These are phyloP conservation scores for Colletotrichum tofieldiae DNA, from an alignment of 2,329 filamentous ascomycete species.

Conservation along the genomic window DNA sequence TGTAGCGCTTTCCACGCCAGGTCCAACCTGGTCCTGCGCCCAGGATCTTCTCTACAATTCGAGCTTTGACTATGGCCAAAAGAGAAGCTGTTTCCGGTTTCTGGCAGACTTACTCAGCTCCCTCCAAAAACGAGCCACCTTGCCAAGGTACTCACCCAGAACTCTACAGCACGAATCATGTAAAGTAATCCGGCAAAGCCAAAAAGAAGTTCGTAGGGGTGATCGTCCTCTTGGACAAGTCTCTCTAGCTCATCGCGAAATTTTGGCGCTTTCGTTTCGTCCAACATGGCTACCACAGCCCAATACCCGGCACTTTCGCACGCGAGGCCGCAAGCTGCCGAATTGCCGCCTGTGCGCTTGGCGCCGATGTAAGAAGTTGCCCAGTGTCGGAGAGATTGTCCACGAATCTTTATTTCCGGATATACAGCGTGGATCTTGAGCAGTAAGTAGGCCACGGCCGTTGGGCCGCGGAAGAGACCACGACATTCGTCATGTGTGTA, in stretches of 20 bases:
- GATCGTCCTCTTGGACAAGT: conserved; percentile 53
- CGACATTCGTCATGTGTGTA: conserved; percentile 55
- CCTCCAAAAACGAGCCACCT: conserved; percentile 56
- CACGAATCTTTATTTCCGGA: conserved; percentile 60
- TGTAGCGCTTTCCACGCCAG: conserved; percentile 74
- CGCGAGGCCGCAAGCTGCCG: conserved; percentile 63
- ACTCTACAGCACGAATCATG: conserved; percentile 74
- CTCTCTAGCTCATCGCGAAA: conserved; percentile 45
- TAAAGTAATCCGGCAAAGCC: conserved; percentile 79
- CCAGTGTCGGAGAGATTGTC: conserved; percentile 61
- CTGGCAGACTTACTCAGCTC: conserved; percentile 68
- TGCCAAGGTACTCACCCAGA: conserved; percentile 67
- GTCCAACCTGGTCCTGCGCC: conserved; percentile 67
- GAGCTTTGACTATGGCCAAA: conserved; percentile 52
- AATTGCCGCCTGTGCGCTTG: conserved; percentile 54
- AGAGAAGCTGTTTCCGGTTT: conserved; percentile 68
- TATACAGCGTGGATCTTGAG: conserved; percentile 61
- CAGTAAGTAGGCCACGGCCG: conserved; percentile 69
- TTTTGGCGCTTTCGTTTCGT: conserved; percentile 56
- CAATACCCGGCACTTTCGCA: conserved; percentile 64
- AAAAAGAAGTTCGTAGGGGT: conserved; percentile 74
- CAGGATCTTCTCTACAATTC: conserved; percentile 26
- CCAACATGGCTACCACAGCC: conserved; percentile 61
- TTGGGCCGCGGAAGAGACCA: conserved; percentile 69
- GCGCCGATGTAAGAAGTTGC: conserved; percentile 63